Conservation (phyloP, 345 rosid genomes). For the Excoecaria cochinchinensis region DNA sequence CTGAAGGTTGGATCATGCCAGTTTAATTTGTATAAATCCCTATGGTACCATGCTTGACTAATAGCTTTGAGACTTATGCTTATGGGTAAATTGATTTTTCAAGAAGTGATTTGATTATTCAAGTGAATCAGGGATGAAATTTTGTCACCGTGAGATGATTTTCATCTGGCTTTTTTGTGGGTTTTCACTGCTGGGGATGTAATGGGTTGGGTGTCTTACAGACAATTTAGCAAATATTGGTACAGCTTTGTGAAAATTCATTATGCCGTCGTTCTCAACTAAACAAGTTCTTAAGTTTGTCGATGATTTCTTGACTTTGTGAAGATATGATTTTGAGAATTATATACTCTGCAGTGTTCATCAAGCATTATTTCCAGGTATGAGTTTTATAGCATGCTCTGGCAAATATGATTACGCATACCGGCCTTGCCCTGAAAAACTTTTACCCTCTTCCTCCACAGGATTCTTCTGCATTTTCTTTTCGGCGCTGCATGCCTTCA, state of each 20-base stretch:
- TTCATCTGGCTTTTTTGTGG: neutral
- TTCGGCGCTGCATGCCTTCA: constrained; percentile 61
- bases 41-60: too few species aligned
- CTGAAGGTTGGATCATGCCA: neutral
- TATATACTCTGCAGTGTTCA: constrained; percentile 57
- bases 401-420: constrained; percentile 2
- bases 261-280: neutral
- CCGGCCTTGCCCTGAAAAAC: constrained; percentile 11
- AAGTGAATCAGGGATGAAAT: neutral
- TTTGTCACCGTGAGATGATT: neutral
- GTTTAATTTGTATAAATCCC: neutral
- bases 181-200: neutral
- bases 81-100: neutral
- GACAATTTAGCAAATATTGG: neutral
- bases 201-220: neutral
- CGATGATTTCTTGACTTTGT: constrained; percentile 45
- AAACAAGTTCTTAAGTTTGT: neutral
- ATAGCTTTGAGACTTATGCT: neutral
- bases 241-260: neutral
- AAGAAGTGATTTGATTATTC: neutral
- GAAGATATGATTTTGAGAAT: constrained; percentile 84
- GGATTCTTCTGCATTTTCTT: constrained; percentile 66
- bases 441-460: constrained; percentile 20
- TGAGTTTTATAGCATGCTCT: neutral
- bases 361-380: constrained; percentile 79